Evolutionary conservation across 768 basidiomycete species (phyloP).

Genomic region (Hygrophorus russula): DNA sequence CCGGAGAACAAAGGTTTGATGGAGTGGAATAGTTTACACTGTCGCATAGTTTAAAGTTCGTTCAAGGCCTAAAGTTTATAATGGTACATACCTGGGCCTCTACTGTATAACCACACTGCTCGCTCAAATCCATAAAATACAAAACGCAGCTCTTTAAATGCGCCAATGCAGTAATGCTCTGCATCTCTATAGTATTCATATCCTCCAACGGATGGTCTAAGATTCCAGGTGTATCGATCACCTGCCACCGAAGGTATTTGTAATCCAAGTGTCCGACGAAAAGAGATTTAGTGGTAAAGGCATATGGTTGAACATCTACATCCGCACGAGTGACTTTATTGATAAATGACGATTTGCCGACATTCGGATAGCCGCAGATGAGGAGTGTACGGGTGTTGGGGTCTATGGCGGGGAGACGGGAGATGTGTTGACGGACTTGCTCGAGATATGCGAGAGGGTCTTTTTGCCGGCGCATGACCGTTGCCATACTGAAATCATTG

Average conservation of each 20-base stretch:
- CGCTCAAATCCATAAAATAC: conserved; percentile 98
- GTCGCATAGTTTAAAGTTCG: not conserved
- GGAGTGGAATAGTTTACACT: conserved; percentile 99
- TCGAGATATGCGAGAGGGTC: conserved; percentile 97
- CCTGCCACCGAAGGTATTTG: conserved; percentile 99
- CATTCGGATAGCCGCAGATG: conserved; percentile 98
- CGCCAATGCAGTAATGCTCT: conserved; percentile 95
- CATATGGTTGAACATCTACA: conserved; percentile 98
- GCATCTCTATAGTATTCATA: conserved; percentile 99
- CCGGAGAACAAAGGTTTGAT: conserved; percentile 95
- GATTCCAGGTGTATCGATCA: conserved; percentile 98
- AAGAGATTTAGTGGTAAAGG: conserved; percentile 97
- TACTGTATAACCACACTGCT: conserved; percentile 95
- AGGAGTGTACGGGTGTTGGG: conserved; percentile 96
- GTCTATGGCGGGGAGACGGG: conserved; percentile 95
- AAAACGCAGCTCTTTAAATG: conserved; percentile 90
- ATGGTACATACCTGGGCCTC: conserved; percentile 73
- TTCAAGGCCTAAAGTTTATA: not conserved
- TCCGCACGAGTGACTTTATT: conserved; percentile 99
- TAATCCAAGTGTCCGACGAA: conserved; percentile 99
- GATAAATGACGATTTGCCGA: conserved; percentile 98
- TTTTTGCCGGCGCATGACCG: conserved; percentile 97
- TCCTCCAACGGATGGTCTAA: conserved; percentile 97
- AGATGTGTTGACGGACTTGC: conserved; percentile 98
- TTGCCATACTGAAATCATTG: conserved; percentile 73